Conservation (phyloP, 2,329 filamentous ascomycete species). For the Stemphylium vesicarium region DNA sequence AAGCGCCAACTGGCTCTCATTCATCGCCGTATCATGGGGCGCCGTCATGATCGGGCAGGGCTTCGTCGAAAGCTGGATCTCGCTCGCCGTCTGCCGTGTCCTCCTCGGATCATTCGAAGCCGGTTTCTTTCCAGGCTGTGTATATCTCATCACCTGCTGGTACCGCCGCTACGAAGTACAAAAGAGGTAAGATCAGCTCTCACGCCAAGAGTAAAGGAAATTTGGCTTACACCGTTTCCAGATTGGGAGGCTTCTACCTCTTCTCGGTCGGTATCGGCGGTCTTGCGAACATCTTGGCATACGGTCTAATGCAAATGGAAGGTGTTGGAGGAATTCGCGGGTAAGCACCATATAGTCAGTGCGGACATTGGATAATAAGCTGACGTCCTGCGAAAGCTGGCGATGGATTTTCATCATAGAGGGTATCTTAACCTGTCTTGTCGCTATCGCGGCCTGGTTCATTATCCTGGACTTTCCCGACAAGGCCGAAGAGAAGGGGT, state of each 20-base stretch:
- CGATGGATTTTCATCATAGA: constrained; percentile 41
- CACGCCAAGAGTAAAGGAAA: background rate
- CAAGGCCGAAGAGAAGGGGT: constrained; percentile 31
- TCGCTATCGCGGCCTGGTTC: constrained; percentile 34
- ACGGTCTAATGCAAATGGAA: constrained; percentile 39
- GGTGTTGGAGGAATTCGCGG: constrained; percentile 26
- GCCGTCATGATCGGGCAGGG: constrained; percentile 36
- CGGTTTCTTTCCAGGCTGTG: constrained; percentile 37
- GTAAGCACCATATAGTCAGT: background rate
- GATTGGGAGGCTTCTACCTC: constrained; percentile 32
- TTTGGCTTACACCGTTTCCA: constrained; percentile 3
- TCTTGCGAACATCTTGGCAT: constrained; percentile 36
- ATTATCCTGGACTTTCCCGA: constrained; percentile 40
- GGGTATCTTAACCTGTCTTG: constrained; percentile 33
- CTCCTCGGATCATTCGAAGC: constrained; percentile 34
- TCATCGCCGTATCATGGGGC: constrained; percentile 34
- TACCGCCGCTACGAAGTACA: constrained; percentile 33
- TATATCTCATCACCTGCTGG: constrained; percentile 41
- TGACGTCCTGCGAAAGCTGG: constrained; percentile 20
- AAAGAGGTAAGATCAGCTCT: constrained; percentile 23
- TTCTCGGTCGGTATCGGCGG: constrained; percentile 36
- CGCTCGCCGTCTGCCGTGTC: constrained; percentile 27
- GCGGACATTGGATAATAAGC: background rate
- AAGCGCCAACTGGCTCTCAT: constrained; percentile 35
- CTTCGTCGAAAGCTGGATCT: constrained; percentile 33